Percentiles rank a stretch among this genome's conserved stretches.
These are phyloP conservation scores for Biscutella auriculata DNA, from an alignment of 441 rosid species.

Conservation along the genomic window DNA sequence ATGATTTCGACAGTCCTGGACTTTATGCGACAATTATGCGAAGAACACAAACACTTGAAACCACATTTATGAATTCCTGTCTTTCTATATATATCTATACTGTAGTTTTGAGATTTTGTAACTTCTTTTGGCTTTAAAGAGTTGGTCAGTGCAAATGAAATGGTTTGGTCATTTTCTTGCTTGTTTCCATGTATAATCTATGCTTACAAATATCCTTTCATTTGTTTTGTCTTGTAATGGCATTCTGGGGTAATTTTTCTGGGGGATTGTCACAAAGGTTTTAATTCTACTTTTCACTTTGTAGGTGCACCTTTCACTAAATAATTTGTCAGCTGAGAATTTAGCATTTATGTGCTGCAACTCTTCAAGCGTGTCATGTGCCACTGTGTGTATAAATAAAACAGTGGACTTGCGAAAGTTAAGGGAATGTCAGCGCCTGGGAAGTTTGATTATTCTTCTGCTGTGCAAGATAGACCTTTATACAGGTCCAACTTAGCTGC, in stretches of 20 bases:
- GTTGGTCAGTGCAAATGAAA: not conserved
- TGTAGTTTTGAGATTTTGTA: not conserved
- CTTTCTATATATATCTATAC: constrained; percentile 1
- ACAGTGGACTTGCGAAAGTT: constrained; percentile 38
- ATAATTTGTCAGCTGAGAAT: constrained; percentile 21
- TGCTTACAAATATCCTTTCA: not conserved
- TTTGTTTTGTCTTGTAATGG: not conserved
- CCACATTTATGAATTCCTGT: not conserved
- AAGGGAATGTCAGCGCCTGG: constrained; percentile 78
- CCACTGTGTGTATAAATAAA: constrained; percentile 40
- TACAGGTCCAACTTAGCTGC: constrained; percentile 77
- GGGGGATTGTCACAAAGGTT: constrained; percentile 4
- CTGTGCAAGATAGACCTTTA: constrained; percentile 68
- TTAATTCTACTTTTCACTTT: constrained; percentile 21
- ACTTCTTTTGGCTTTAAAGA: not conserved
- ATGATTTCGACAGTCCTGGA: not conserved
- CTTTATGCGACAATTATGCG: too few species aligned
- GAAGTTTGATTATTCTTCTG: constrained; percentile 78
- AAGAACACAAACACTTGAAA: not conserved
- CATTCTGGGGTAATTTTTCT: not conserved
- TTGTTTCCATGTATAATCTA: not conserved
- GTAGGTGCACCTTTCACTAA: constrained; percentile 34
- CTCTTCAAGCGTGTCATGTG: constrained; percentile 52
- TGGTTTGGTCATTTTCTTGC: not conserved
- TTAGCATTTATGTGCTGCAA: constrained; percentile 46